Evolutionary conservation across 2,329 filamentous ascomycete species (phyloP), one percentile per base, ranked within the genome.

Genomic region (Ascochyta viciae-villosae): DNA sequence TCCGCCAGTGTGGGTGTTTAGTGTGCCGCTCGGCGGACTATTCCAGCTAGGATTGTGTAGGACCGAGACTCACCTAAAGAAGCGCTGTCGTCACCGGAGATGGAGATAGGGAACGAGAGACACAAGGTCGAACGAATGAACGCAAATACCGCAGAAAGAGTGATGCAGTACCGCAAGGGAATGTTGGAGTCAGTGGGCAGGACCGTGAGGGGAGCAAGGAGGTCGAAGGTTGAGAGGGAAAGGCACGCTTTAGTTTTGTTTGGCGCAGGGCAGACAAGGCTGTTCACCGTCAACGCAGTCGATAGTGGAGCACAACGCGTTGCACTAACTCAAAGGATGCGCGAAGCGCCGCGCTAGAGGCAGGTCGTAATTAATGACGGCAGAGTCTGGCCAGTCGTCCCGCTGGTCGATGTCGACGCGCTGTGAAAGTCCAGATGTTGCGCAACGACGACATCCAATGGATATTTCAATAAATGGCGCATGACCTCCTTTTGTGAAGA

Each of bases 121-220:
- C 60, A 62, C 60, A 46, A 51, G 50, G 53, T 63, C 45, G 62
- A 79, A 77, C 62, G 74, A 78, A 71, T 63, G 76, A 70, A 74
- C 62, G 78, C 82, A 75, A 70, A 75, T 77, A 75, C 82, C 83
- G 83, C 83, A 85, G 76, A 87, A 86, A 78, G 85, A 87, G 82
- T 87, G 85, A 85, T 87, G 84, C 84, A 66, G 68, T 80, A 82
- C 78, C 62, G 70, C 70, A 67, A 65, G 58, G 64, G 64, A 68
- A 55, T 60, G 65, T 63, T 53, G 65, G 61, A 60, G 59, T 63
- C 60, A 57, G 49, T 54, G 53, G 61, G 54, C 58, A 58, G 50
- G 64, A 64, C 58, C 53, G 75, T 77, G 78, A 78, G 75, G 65
- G 57, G 62, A 58, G 61, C 58, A 63, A 65, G 64, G 62, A 69